These are phyloP conservation scores for Pyrenula massariospora DNA, from an alignment of 495 filamentous ascomycete species.

Conservation along the genomic window DNA sequence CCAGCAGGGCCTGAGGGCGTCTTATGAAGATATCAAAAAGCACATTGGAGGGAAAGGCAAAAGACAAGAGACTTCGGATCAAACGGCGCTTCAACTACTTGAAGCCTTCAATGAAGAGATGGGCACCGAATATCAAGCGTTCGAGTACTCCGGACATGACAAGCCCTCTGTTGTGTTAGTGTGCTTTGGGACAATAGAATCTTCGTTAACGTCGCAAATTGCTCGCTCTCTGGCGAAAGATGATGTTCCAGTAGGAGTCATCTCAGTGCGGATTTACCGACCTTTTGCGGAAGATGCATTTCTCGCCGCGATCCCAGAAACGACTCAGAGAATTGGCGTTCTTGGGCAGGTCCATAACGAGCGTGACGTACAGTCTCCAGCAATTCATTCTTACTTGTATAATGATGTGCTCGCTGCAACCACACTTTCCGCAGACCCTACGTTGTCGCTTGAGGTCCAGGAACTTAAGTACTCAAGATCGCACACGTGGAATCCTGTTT, in stretches of 20 bases:
- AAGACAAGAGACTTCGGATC: conserved; percentile 62
- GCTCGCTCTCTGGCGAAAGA: conserved; percentile 57
- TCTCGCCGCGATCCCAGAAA: conserved; percentile 63
- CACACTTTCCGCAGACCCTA: conserved; percentile 59
- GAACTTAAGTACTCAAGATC: conserved; percentile 86
- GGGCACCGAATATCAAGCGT: conserved; percentile 81
- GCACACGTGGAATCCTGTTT: conserved; percentile 69
- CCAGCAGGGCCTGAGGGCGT: conserved; percentile 52
- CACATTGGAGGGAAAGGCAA: conserved; percentile 46
- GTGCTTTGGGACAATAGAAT: conserved; percentile 84
- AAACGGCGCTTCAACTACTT: conserved; percentile 63
- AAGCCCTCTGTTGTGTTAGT: conserved; percentile 70
- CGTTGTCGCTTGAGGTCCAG: conserved; percentile 44
- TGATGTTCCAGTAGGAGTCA: conserved; percentile 66
- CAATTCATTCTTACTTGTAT: conserved; percentile 71
- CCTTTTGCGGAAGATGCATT: conserved; percentile 94
- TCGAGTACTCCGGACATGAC: conserved; percentile 87
- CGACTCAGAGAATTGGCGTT: conserved; percentile 58
- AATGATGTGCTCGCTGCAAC: conserved; percentile 78
- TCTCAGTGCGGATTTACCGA: conserved; percentile 86
- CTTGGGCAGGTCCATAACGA: conserved; percentile 51
- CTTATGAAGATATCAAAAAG: conserved; percentile 58
- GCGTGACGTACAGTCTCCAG: conserved; percentile 49
- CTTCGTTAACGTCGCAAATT: conserved; percentile 73
- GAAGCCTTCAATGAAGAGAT: conserved; percentile 82